These are phyloP conservation scores for Komagataella phaffii DNA, from an alignment of 805 yeast species.

Conservation along the genomic window DNA sequence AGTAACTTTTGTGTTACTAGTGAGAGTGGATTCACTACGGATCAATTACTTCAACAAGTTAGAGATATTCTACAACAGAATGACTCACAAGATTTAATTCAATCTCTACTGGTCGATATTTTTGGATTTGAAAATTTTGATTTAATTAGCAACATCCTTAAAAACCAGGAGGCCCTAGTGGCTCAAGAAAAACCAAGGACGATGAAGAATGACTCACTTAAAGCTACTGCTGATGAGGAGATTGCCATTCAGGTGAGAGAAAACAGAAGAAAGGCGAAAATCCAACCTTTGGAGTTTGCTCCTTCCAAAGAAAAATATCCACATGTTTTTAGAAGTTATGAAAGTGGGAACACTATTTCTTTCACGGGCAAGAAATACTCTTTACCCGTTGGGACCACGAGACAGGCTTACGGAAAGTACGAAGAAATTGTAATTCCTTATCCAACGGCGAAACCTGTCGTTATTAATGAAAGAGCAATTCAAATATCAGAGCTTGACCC, in stretches of 20 bases:
- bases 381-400: constrained; percentile 70
- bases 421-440: constrained; percentile 84
- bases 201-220: background rate
- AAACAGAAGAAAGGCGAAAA: constrained; percentile 35
- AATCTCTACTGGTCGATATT: constrained; percentile 62
- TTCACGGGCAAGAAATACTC: constrained; percentile 71
- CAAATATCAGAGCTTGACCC: constrained; percentile 53
- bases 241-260: constrained; percentile 37
- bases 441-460: constrained; percentile 32
- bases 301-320: constrained; percentile 49
- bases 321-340: constrained; percentile 64
- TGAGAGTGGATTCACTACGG: constrained; percentile 18
- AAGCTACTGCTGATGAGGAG: constrained; percentile 38
- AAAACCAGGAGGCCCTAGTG: constrained; percentile 23
- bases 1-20: constrained; percentile 19
- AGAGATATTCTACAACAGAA: constrained; percentile 1
- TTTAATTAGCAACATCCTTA: constrained; percentile 50
- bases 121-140: constrained; percentile 83
- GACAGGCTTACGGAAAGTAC: constrained; percentile 43
- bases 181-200: constrained; percentile 3
- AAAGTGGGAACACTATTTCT: constrained; percentile 56
- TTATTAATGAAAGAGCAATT: constrained; percentile 35
- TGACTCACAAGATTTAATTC: constrained; percentile 42
- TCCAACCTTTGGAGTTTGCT: constrained; percentile 33
- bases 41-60: constrained; percentile 17